Evolutionary conservation across 257 asterid genomes (phyloP).

Genomic region (Ajuga chamaepitys): DNA sequence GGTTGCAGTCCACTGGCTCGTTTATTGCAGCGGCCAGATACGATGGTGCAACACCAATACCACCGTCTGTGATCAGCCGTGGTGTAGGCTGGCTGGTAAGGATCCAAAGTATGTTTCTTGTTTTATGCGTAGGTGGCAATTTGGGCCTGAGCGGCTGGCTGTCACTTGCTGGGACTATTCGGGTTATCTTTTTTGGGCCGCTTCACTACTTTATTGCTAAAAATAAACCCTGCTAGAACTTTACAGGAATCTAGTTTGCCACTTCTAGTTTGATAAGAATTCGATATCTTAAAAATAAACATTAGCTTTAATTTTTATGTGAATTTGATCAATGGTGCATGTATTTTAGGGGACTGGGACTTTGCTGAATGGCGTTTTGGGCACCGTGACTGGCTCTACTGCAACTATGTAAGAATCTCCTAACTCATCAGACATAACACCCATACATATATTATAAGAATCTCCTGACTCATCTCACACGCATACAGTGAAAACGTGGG

Average conservation of each 20-base stretch:
- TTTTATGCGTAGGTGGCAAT: too few species aligned
- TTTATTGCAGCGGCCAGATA: conserved; percentile 80
- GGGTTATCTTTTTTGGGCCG: too few species aligned
- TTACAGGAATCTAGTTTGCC: too few species aligned
- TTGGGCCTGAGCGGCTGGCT: too few species aligned
- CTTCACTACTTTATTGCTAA: too few species aligned
- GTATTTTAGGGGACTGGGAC: conserved; percentile 60
- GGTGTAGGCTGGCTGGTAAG: conserved; percentile 84
- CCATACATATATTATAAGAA: conserved; percentile 28
- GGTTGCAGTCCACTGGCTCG: conserved; percentile 61
- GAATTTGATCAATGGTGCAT: background rate
- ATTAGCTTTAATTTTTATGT: too few species aligned
- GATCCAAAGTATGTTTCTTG: background rate
- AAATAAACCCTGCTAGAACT: too few species aligned
- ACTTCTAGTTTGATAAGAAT: too few species aligned
- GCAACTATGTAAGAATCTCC: conserved; percentile 53
- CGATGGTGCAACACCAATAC: conserved; percentile 84
- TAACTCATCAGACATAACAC: background rate
- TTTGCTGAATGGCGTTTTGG: conserved; percentile 57
- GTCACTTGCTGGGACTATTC: too few species aligned
- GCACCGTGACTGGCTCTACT: conserved; percentile 56
- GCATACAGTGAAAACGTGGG: conserved; percentile 69
- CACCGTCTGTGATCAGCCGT: conserved; percentile 78
- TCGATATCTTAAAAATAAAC: too few species aligned
- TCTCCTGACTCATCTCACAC: background rate